phyloP scores from a whole-genome alignment of 345 rosid species.

The Rhodamnia rubescens region DNA sequence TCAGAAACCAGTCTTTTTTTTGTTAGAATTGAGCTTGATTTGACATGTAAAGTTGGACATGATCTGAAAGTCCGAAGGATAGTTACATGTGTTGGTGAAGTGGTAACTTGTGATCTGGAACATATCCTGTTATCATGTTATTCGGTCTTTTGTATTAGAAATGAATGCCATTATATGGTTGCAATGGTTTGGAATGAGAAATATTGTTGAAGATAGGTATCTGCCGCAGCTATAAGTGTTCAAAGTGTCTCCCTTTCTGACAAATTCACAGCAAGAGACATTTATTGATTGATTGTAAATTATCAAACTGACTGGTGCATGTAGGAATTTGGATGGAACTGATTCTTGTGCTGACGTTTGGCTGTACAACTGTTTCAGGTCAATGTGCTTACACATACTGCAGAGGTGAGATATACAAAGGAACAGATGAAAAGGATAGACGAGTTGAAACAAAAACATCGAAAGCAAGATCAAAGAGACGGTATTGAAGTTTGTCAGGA shows the following conservation, averaged over 20 bases:
- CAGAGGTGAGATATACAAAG: constrained; percentile 18
- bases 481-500: constrained; percentile 15
- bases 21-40: neutral
- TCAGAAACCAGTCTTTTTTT: neutral
- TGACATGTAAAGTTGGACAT: neutral
- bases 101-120: neutral
- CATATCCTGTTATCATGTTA: neutral
- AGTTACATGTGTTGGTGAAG: neutral
- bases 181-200: neutral
- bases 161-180: neutral
- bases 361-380: constrained; percentile 34
- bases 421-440: constrained; percentile 3
- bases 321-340: neutral
- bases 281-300: no score
- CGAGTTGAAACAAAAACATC: constrained; percentile 28
- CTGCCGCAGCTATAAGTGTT: neutral
- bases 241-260: no score
- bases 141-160: neutral
- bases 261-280: no score
- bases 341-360: neutral
- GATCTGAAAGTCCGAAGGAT: neutral
- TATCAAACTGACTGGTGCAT: neutral
- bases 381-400: constrained; percentile 51
- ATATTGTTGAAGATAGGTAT: neutral
- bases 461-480: constrained; percentile 44